Base-by-base conservation (phyloP, 2,329 filamentous ascomycete genomes). In the Colletotrichum sidae region DNA sequence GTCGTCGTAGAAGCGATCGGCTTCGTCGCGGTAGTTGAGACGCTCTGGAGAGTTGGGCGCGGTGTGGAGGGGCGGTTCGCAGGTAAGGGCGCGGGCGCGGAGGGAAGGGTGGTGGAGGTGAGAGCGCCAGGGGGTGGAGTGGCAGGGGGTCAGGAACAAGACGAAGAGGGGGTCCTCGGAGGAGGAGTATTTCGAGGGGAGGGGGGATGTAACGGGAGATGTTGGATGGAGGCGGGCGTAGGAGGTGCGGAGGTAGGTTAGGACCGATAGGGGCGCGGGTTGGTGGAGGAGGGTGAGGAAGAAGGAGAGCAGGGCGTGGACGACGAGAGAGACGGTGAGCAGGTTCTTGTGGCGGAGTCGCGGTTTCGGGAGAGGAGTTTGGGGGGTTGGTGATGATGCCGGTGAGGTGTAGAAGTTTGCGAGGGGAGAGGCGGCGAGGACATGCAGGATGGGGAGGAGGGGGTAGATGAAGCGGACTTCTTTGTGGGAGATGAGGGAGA, bases 401-500 rank as follows among this genome's bases (percentile, higher is more conserved):
- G 77, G 72, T 34, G 79, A 81, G 8, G 80, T 78, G 75, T 95
- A 93, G 79, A 92, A 94, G 8, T 81, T 76, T 3, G 86, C 81
- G 13, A 92, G 78, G 3, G 88, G 84, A 0, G 88, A 86, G 0
- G 93, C 93, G 2, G 92, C 88, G 44, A 98, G 82, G 68, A 97
- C 81, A 75, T 96, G 93, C 7, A 99, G 85, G n/a, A 90, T 85
- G 2, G 96, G 95, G 2, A 98, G 85, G 15, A 99, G 85, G 1
- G 96, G 95, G 73, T 97, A 97, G 70, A 98, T 92, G 81, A 99
- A 99, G 72, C 96, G 93, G 71, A 97, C 92, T 83, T 99, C 96
- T 77, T 99, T 99, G 80, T 99, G 96, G 1, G 93, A 89, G 70
- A 98, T 92, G 51, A 92, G 74, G 2, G 93, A 97, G 39, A 98